Percentiles rank a stretch among this genome's conserved stretches.
These are phyloP conservation scores for Plasmodium gonderi DNA, from an alignment of 169 alveolate genomes.

Conservation along the genomic window DNA sequence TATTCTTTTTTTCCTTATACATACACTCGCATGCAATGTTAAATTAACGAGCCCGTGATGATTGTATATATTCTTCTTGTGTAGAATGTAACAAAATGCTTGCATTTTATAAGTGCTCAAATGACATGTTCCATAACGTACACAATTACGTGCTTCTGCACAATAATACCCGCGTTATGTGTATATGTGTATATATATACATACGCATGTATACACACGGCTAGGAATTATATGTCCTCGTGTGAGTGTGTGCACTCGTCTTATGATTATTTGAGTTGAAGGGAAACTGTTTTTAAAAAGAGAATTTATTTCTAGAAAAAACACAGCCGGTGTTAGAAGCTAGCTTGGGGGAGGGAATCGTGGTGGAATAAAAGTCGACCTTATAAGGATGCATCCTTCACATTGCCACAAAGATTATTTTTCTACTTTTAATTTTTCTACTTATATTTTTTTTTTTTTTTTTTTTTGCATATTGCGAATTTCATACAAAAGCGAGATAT, in stretches of 20 bases:
- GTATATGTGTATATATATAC: not conserved
- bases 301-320: not conserved
- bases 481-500: too few species aligned
- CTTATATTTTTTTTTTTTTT: too few species aligned
- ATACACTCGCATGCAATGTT: slow-evolving; percentile 1
- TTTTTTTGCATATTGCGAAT: too few species aligned
- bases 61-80: not conserved
- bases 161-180: not conserved
- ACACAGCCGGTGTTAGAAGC: not conserved
- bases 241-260: slow-evolving; percentile 20
- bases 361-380: not conserved
- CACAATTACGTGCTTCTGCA: not conserved
- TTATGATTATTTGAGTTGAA: not conserved
- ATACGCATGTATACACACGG: not conserved
- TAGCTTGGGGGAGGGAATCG: not conserved
- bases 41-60: too few species aligned
- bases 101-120: not conserved
- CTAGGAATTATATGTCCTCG: not conserved
- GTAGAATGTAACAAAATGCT: not conserved
- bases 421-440: too few species aligned
- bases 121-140: too few species aligned
- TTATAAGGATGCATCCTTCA: too few species aligned
- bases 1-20: not conserved
- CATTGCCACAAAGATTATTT: too few species aligned
- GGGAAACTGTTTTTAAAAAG: not conserved